Base-by-base conservation (phyloP, 176 grass and related monocot genomes). In the Triticum urartu region DNA sequence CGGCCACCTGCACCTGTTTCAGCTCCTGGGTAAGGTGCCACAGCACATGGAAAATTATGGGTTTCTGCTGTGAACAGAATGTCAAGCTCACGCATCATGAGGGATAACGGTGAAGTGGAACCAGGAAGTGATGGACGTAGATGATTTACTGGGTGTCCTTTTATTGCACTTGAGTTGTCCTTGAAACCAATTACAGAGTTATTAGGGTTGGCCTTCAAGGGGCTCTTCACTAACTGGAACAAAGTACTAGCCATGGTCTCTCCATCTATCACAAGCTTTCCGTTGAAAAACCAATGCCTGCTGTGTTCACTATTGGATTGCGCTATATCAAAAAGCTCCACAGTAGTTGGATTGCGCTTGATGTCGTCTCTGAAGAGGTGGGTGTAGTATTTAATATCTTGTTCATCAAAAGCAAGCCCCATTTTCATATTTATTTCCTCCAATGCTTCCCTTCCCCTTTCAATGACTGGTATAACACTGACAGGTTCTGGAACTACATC, bases 171-270 rank as follows among this genome's bases (percentile, higher is more conserved):
- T 18, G 92, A 97, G 81, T 97, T 97, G 60, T 97, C 95, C 69
- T 91, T 97, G 77, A 97, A 97, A 79, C 92, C 95, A 5, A 97
- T 98, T 64, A 94, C 92, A 25, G 95, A 97, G 82, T 97, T 97
- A 71, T 75, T 91, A 33, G 79, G 92, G 64, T 94, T 93, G 60
- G 89, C 92, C 87, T 97, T 97, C 83, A 94, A 77, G 71, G 95
- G 90, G 43, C 71, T 82, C 81, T 97, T 97, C 54, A 97, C 95
- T 74, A 95, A 86, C 84, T 97, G 95, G 80, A 97, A 91, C 79
- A 97, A 88, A 85, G 95, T 97, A 26, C 32, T 42, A 14, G 76
- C 86, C 95, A 97, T 97, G 52, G 85, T 56, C 48, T 94, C 85
- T 66, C 95, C 91, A 36, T 94, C 95, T 17, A 97, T 93, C 5